A percentile compares a stretch with the other conserved stretches of the same genome.
Conservation (phyloP, 2,329 filamentous ascomycete genomes). For the Aspergillus sp. region DNA sequence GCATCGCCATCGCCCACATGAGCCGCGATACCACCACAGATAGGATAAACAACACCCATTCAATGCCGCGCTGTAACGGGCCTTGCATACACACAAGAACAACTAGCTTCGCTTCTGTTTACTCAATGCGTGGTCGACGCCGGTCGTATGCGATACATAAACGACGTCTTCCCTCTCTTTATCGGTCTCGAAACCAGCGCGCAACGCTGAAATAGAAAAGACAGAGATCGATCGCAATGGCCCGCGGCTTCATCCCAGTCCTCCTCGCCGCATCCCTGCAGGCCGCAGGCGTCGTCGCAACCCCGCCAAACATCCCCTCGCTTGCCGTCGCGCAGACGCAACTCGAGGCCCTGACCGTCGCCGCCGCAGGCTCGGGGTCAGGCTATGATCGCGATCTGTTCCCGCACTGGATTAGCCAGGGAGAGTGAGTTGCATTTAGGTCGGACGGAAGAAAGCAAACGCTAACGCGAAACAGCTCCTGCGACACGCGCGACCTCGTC, state of each 20-base stretch:
- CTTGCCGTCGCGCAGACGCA: conserved; percentile 60
- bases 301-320: conserved; percentile 67
- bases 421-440: conserved; percentile 39
- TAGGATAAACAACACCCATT: neutral
- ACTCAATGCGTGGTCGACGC: neutral
- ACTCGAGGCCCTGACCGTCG: conserved; percentile 64
- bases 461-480: conserved; percentile 54
- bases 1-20: neutral
- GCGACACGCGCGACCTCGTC: conserved; percentile 75
- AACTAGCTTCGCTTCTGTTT: neutral
- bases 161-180: neutral
- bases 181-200: neutral
- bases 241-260: conserved; percentile 17
- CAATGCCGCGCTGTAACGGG: neutral
- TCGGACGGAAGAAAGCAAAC: neutral
- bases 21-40: neutral
- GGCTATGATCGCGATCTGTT: conserved; percentile 71
- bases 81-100: neutral
- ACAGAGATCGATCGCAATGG: neutral
- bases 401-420: conserved; percentile 68
- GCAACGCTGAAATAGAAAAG: neutral
- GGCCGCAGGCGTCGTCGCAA: conserved; percentile 19
- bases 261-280: conserved; percentile 21
- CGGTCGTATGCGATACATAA: neutral
- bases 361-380: conserved; percentile 57